Evolutionary conservation across 2,329 filamentous ascomycete species (phyloP).

Genomic region (Pseudogymnoascus sp.): DNA sequence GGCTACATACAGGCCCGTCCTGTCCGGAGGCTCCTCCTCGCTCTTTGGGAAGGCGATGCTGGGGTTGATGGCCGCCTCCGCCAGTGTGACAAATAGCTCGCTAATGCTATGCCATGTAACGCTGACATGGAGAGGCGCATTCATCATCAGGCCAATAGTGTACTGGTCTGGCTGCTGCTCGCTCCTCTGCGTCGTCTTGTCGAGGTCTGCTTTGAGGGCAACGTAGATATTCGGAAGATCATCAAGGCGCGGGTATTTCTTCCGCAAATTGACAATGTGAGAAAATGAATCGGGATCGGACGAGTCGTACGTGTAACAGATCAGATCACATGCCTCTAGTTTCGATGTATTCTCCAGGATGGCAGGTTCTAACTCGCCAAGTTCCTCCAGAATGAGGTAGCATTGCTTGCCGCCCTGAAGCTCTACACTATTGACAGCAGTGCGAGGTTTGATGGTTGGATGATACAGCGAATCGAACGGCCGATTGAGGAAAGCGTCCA

Average conservation of each 20-base stretch:
- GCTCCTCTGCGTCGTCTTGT: constrained; percentile 92
- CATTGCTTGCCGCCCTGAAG: constrained; percentile 93
- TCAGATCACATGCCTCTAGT: constrained; percentile 84
- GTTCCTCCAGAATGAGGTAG: constrained; percentile 90
- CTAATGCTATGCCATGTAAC: constrained; percentile 91
- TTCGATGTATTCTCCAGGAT: constrained; percentile 88
- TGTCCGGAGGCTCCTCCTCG: constrained; percentile 78
- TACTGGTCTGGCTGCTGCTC: constrained; percentile 91
- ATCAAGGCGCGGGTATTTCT: constrained; percentile 75
- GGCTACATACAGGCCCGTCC: constrained; percentile 79
- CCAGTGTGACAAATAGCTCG: constrained; percentile 86
- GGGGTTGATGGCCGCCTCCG: constrained; percentile 86
- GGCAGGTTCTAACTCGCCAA: constrained; percentile 90
- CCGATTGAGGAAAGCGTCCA: constrained; percentile 85
- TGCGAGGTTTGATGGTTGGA: constrained; percentile 89
- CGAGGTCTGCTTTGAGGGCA: constrained; percentile 88
- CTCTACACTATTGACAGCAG: constrained; percentile 93
- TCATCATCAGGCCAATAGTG: constrained; percentile 78
- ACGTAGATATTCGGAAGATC: constrained; percentile 88
- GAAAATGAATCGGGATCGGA: constrained; percentile 94
- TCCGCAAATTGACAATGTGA: constrained; percentile 76
- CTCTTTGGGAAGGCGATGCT: constrained; percentile 82
- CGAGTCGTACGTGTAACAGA: constrained; percentile 95
- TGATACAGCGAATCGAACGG: constrained; percentile 79
- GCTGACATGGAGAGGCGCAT: constrained; percentile 86